A percentile compares a stretch with the other conserved stretches of the same genome.
Conservation (phyloP, 208 protist genomes). For the Wallacemonas sp. region DNA sequence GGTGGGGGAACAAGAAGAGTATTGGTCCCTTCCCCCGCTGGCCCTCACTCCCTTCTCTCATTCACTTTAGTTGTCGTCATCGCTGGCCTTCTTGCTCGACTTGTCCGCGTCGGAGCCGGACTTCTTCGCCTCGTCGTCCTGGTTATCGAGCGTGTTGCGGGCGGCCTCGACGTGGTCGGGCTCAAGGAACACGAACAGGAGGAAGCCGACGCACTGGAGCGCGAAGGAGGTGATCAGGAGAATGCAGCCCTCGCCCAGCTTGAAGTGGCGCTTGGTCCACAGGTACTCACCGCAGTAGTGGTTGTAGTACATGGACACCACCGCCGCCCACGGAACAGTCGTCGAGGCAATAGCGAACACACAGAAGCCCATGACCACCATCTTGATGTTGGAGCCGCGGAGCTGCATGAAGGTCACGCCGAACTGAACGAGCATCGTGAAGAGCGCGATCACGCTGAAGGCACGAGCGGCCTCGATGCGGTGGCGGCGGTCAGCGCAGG, state of each 20-base stretch:
- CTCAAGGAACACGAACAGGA: slow-evolving; percentile 52
- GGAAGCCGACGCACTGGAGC: slow-evolving; percentile 43
- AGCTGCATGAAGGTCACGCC: slow-evolving; percentile 37
- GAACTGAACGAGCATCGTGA: slow-evolving; percentile 35
- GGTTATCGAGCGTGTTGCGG: not conserved
- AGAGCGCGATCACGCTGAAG: slow-evolving; percentile 56
- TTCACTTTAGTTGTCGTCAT: not conserved
- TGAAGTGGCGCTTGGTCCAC: slow-evolving; percentile 27
- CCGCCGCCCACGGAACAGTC: slow-evolving; percentile 50
- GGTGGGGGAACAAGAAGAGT: too few species aligned
- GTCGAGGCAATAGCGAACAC: slow-evolving; percentile 45
- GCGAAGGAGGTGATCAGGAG: slow-evolving; percentile 45
- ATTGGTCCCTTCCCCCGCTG: too few species aligned
- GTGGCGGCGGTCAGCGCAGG: slow-evolving; percentile 35
- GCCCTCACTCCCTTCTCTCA: not conserved
- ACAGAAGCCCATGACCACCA: slow-evolving; percentile 23
- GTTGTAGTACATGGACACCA: slow-evolving; percentile 55
- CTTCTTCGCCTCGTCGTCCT: slow-evolving; percentile 10
- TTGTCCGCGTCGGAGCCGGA: slow-evolving; percentile 11
- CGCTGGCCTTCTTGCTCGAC: slow-evolving; percentile 6
- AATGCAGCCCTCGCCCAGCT: slow-evolving; percentile 50
- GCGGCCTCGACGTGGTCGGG: slow-evolving; percentile 16
- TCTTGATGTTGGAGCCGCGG: slow-evolving; percentile 40
- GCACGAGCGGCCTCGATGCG: slow-evolving; percentile 57
- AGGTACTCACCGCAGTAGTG: slow-evolving; percentile 51